These are phyloP conservation scores for Bothriochloa decipiens DNA, from an alignment of 176 grass and related monocot species.

Conservation along the genomic window DNA sequence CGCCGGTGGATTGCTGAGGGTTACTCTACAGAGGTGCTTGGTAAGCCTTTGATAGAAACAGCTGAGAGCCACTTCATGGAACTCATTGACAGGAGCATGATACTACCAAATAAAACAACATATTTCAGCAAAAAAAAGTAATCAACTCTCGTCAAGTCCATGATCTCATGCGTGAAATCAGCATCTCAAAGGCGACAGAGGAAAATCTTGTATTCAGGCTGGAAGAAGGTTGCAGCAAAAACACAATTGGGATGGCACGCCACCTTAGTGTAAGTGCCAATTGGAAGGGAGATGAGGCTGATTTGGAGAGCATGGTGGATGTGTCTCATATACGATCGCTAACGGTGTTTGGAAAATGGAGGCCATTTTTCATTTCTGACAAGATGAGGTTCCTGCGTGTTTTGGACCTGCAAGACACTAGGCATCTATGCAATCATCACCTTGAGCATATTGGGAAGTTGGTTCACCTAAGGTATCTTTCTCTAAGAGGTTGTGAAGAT, in stretches of 20 bases:
- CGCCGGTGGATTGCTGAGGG: background rate
- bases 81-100: background rate
- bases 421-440: background rate
- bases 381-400: conserved; percentile 10
- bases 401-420: background rate
- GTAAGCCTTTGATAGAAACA: background rate
- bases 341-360: background rate
- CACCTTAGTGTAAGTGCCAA: background rate
- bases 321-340: background rate
- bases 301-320: background rate
- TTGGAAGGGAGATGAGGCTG: background rate
- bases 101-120: background rate
- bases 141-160: background rate
- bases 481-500: background rate
- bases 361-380: background rate
- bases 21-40: background rate
- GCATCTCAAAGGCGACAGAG: background rate
- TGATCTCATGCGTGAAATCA: conserved; percentile 20
- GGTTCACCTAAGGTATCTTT: background rate
- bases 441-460: background rate
- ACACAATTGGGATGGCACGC: background rate
- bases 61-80: background rate
- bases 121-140: background rate
- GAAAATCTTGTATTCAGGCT: conserved; percentile 4
- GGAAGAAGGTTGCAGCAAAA: background rate